These are phyloP conservation scores for Sarocladium oryzae DNA, from an alignment of 2,329 filamentous ascomycete genomes.

Conservation along the genomic window DNA sequence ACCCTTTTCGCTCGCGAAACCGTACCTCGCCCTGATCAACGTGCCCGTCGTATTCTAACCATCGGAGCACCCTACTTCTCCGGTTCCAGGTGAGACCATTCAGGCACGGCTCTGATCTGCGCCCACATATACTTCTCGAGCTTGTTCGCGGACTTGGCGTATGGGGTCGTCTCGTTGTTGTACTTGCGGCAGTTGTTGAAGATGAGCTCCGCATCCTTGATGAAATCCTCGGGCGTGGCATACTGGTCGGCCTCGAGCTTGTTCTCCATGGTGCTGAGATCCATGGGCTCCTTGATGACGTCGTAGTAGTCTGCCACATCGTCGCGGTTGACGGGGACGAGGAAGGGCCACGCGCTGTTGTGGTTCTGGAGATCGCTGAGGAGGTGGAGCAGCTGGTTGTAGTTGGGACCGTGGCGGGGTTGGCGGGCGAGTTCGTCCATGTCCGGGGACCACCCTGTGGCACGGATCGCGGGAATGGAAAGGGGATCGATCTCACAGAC, in stretches of 20 bases:
- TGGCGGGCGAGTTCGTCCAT: slow-evolving; percentile 97
- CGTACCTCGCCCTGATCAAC: too few relatives aligned
- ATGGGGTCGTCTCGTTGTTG: slow-evolving; percentile 91
- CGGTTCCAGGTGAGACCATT: slow-evolving; percentile 68
- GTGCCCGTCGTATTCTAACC: too few relatives aligned
- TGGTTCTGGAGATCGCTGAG: slow-evolving; percentile 96
- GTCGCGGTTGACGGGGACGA: slow-evolving; percentile 87
- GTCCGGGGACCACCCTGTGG: slow-evolving; percentile 89
- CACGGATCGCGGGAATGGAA: slow-evolving; percentile 79
- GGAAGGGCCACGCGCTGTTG: slow-evolving; percentile 88
- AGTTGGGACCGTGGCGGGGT: slow-evolving; percentile 91
- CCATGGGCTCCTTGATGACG: slow-evolving; percentile 97
- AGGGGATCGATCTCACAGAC: slow-evolving; percentile 74
- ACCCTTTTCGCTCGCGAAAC: too few relatives aligned
- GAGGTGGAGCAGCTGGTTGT: slow-evolving; percentile 86
- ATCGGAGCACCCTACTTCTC: too few relatives aligned
- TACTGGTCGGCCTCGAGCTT: slow-evolving; percentile 95
- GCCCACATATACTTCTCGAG: slow-evolving; percentile 93
- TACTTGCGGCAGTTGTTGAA: slow-evolving; percentile 95
- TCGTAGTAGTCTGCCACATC: slow-evolving; percentile 99
- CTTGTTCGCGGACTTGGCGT: slow-evolving; percentile 91
- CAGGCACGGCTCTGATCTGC: slow-evolving; percentile 83
- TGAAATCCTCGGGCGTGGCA: slow-evolving; percentile 84
- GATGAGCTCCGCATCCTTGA: slow-evolving; percentile 79
- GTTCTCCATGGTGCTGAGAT: slow-evolving; percentile 88